Evolutionary conservation across 768 basidiomycete genomes (phyloP).

Genomic region (Tephrocybe sp.): DNA sequence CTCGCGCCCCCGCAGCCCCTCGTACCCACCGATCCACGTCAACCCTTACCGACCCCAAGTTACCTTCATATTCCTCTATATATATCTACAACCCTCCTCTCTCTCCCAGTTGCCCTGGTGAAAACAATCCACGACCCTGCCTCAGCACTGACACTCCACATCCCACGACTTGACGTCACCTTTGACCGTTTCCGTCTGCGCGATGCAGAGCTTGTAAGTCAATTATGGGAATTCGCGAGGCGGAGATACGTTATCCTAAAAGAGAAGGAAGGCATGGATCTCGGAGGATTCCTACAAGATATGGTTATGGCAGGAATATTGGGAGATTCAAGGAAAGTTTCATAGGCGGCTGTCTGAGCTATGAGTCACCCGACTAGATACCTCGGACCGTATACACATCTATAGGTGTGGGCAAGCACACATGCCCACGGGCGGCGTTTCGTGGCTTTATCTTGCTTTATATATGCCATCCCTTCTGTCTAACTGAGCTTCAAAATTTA

Average conservation of each 20-base stretch:
- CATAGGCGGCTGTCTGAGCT: not conserved
- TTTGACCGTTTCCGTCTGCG: constrained; percentile 42
- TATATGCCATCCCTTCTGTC: too few relatives aligned
- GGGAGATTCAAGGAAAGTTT: not conserved
- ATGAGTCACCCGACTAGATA: too few relatives aligned
- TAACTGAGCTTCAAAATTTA: too few relatives aligned
- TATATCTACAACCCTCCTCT: constrained; percentile 1
- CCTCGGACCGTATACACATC: too few relatives aligned
- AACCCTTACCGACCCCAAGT: not conserved
- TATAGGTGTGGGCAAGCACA: too few relatives aligned
- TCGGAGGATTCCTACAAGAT: constrained; percentile 13
- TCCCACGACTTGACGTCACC: constrained; percentile 36
- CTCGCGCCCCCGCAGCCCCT: constrained; percentile 1
- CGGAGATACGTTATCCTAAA: constrained; percentile 19
- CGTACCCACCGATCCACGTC: constrained; percentile 15
- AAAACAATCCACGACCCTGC: constrained; percentile 30
- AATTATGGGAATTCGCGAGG: constrained; percentile 22
- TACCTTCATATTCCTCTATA: not conserved
- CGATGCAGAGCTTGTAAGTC: constrained; percentile 40
- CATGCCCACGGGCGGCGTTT: too few relatives aligned
- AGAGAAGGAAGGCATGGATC: constrained; percentile 1
- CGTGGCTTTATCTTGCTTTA: too few relatives aligned
- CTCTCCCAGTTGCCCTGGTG: not conserved
- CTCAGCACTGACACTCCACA: constrained; percentile 32
- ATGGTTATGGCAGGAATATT: constrained; percentile 3